Percentiles rank a stretch among this genome's conserved stretches.
phyloP scores from a whole-genome alignment of 768 basidiomycete species.

The Boletus speciosus region DNA sequence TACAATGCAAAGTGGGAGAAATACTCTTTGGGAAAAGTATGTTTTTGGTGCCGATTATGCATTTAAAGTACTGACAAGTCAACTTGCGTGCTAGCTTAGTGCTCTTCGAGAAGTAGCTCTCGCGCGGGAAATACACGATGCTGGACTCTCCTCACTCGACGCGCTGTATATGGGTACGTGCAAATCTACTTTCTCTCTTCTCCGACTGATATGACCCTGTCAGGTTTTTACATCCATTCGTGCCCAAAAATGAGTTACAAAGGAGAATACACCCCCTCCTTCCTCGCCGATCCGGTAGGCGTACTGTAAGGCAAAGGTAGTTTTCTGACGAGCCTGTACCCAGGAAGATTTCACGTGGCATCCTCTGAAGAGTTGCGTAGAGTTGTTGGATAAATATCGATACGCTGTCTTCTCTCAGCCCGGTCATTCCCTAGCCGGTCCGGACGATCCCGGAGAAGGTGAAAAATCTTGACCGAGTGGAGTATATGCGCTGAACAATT shows the following conservation, averaged over 20 bases:
- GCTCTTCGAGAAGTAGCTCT: constrained; percentile 80
- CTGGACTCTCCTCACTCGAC: constrained; percentile 59
- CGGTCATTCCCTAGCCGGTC: constrained; percentile 45
- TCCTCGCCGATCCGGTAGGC: constrained; percentile 78
- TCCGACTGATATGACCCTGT: neutral
- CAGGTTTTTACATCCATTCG: constrained; percentile 90
- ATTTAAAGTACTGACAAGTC: neutral
- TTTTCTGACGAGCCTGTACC: constrained; percentile 2
- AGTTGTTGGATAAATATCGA: constrained; percentile 61
- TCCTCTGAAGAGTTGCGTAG: constrained; percentile 55
- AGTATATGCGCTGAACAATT: constrained; percentile 10
- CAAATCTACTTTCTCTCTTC: neutral
- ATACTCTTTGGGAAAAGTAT: constrained; percentile 76
- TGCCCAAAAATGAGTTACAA: constrained; percentile 97
- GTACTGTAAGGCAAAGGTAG: neutral
- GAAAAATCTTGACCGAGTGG: neutral
- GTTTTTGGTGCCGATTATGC: neutral
- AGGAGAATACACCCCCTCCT: constrained; percentile 87
- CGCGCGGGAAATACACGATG: constrained; percentile 67
- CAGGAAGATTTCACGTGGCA: constrained; percentile 81
- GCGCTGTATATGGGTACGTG: constrained; percentile 84
- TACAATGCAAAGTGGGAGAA: constrained; percentile 71
- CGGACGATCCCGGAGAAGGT: constrained; percentile 31
- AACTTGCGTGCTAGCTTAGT: constrained; percentile 54
- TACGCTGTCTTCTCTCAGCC: constrained; percentile 70